phyloP scores from a whole-genome alignment of 345 rosid species.

The Excoecaria agallocha region DNA sequence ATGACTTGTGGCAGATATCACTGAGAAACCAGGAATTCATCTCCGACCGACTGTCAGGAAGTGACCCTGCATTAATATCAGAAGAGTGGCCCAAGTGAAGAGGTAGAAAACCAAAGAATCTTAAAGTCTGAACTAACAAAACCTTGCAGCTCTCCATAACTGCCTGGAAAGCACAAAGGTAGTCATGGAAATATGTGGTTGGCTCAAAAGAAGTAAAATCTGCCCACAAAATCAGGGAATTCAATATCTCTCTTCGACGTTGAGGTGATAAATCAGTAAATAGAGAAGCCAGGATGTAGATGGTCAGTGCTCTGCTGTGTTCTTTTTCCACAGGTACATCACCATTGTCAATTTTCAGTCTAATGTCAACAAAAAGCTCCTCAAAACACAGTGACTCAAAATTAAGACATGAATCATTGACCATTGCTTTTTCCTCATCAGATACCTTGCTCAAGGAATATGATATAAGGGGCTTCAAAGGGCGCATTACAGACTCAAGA shows the following conservation, averaged over 20 bases:
- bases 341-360: constrained; percentile 36
- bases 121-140: constrained; percentile 43
- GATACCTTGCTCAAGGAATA: constrained; percentile 56
- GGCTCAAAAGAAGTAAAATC: constrained; percentile 61
- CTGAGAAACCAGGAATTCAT: constrained; percentile 46
- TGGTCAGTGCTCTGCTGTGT: constrained; percentile 44
- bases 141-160: constrained; percentile 58
- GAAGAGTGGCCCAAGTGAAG: constrained; percentile 36
- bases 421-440: constrained; percentile 44
- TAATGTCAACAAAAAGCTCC: constrained; percentile 54
- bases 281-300: constrained; percentile 58
- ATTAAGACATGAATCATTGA: constrained; percentile 55
- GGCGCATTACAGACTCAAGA: constrained; percentile 51
- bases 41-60: constrained; percentile 28
- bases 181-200: constrained; percentile 61
- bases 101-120: constrained; percentile 40
- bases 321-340: constrained; percentile 37
- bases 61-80: constrained; percentile 19
- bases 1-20: constrained; percentile 28
- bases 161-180: constrained; percentile 60
- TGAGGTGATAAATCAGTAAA: constrained; percentile 61
- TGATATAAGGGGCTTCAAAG: constrained; percentile 71
- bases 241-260: constrained; percentile 46
- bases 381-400: constrained; percentile 76
- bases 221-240: constrained; percentile 55